These are phyloP conservation scores for Colletotrichum cereale DNA, from an alignment of 2,329 filamentous ascomycete genomes.

Conservation along the genomic window DNA sequence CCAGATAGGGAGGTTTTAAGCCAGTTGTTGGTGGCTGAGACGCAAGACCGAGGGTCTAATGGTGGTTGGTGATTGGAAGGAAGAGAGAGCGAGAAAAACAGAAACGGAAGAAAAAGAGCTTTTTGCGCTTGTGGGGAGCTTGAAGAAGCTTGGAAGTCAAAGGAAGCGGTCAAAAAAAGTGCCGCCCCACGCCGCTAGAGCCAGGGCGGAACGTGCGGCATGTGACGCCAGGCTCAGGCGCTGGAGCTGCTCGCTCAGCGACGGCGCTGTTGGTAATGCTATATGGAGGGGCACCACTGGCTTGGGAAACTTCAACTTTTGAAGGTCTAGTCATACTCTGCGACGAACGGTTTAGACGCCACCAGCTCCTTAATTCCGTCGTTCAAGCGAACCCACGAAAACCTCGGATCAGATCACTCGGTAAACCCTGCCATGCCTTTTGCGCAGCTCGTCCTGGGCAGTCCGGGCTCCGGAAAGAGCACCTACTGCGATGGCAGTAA, in stretches of 20 bases:
- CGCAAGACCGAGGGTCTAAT: slow-evolving; percentile 22
- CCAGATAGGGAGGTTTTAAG: slow-evolving; percentile 21
- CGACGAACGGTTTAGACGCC: slow-evolving; percentile 1
- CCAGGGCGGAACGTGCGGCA: slow-evolving; percentile 24
- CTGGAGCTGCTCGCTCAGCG: neutral
- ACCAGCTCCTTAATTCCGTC: neutral
- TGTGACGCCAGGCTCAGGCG: slow-evolving; percentile 30
- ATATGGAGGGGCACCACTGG: slow-evolving; percentile 31
- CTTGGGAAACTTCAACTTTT: slow-evolving; percentile 25
- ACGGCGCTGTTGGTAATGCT: slow-evolving; percentile 7
- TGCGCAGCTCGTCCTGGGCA: slow-evolving; percentile 89
- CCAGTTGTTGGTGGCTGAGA: slow-evolving; percentile 36
- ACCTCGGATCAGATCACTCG: too few species aligned
- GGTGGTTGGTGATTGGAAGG: slow-evolving; percentile 36
- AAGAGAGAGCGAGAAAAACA: slow-evolving; percentile 28
- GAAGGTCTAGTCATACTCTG: slow-evolving; percentile 1
- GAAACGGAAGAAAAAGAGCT: slow-evolving; percentile 32
- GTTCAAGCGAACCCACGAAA: neutral
- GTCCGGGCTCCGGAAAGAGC: slow-evolving; percentile 94
- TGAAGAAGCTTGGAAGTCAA: slow-evolving; percentile 36
- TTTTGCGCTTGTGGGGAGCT: slow-evolving; percentile 34
- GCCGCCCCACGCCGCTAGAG: slow-evolving; percentile 34
- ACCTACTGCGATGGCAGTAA: slow-evolving; percentile 96
- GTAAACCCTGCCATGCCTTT: slow-evolving; percentile 64
- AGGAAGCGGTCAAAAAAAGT: slow-evolving; percentile 34